Evolutionary conservation across 768 basidiomycete genomes (phyloP), one percentile per base, ranked within the genome.

Genomic region (Leccinum obscurum): DNA sequence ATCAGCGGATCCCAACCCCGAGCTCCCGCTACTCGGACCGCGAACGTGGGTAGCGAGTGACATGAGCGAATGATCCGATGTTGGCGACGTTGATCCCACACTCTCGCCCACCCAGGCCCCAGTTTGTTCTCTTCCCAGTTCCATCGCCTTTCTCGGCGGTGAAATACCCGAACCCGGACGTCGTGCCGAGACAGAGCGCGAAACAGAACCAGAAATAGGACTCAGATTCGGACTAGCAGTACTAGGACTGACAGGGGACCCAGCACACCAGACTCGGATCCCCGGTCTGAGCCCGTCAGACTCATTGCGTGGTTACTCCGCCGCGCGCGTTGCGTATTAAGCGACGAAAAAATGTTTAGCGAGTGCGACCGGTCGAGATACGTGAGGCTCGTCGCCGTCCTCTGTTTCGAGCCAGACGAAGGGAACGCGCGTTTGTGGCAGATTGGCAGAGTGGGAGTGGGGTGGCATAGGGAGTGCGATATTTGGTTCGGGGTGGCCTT

Each of bases 331-430:
- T 28, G 32, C 1, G 22, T 0, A 3, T 60, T 30, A 34, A 70
- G 48, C 0, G 69, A 55, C 1, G 70, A 59, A 48, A 69, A 68
- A 26, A 70, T 66, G 1, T 70, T 61, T 0, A 72, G 26, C 1
- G 70, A 28, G 26, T 28, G 26, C 26, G 26, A 28, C 26, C 26
- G 26, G 5, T 7, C 26, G 26, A 6, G 26, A n/a, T n/a, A n/a
- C n/a, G n/a, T 67, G n/a, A 61, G 62, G 20, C 0, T 59, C 46
- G 3, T 52, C 60, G 14, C 73, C 74, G 26, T 83, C 82, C 3
- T 51, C 50, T 0, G 73, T 72, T 60, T 80, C 75, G 56, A 79
- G 72, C 84, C 83, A 84, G 64, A 82, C 78, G 2, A 82, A 81
- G 1, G 84, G 82, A 17, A 84, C 77, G 1, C 32, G 56, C 0